Evolutionary conservation across 1,284 basidiomycete species (phyloP), one percentile per base, ranked within the genome.

Genomic region (Tylopilus sp.): DNA sequence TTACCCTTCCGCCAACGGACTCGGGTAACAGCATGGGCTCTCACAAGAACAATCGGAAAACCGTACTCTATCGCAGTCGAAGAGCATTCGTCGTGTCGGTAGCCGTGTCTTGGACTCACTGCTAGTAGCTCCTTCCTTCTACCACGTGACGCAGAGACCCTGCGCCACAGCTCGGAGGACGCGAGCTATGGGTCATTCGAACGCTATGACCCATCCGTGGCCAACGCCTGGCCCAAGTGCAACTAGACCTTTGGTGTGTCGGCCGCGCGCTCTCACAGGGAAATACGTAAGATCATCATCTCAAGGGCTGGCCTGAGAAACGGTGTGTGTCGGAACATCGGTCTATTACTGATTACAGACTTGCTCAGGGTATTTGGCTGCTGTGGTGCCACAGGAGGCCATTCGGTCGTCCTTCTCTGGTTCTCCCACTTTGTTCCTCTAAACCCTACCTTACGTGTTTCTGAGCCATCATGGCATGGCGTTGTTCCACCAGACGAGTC

Each of bases 351-450:
- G 30, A 30, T 41, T 41, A 18, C 29, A 34, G 21, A 15, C 23
- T 8, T 25, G n/a, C 12, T 26, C 30, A 19, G 15, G 8, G 21
- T 31, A 6, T n/a, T 46, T 16, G 26, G 18, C 33, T 37, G 23
- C 37, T 60, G 45, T 34, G 9, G 44, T 52, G 34, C 19, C 45
- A 52, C 60, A 63, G 60, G 46, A 58, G 10, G 30, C 5, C 21
- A 18, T 30, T 26, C 39, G 37, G 29, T 28, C 18, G 40, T 38
- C 31, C 4, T 25, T 40, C 28, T 38, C 8, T 48, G 51, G 41
- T 41, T 36, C n/a, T 37, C 19, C 10, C 23, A n/a, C 33, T 9
- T 40, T 33, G 9, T 18, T 25, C 29, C 18, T 23, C 28, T 12
- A 16, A 19, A 16, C 6, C 40, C 33, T 18, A 4, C 40, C 33